These are phyloP conservation scores for Collybia nuda DNA, from an alignment of 768 basidiomycete genomes.

Conservation along the genomic window DNA sequence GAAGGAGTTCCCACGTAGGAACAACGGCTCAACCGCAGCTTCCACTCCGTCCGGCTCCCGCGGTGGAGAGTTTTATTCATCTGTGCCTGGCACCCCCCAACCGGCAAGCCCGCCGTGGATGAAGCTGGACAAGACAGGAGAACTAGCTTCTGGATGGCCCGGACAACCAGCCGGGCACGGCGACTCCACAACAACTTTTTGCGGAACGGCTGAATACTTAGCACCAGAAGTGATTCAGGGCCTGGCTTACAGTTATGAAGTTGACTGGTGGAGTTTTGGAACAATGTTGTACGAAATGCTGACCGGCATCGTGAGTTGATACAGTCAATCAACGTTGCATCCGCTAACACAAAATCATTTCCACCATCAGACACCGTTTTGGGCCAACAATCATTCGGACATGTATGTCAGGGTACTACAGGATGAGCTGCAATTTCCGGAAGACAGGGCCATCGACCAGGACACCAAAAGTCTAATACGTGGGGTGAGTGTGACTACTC, in stretches of 20 bases:
- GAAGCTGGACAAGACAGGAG: constrained; percentile 59
- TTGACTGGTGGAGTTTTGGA: constrained; percentile 98
- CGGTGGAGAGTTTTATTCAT: constrained; percentile 54
- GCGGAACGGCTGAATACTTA: constrained; percentile 95
- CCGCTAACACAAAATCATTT: no score
- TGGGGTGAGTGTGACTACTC: constrained; percentile 59
- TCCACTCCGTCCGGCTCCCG: constrained; percentile 53
- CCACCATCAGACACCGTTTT: constrained; percentile 75
- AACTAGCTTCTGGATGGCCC: constrained; percentile 57
- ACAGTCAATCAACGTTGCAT: constrained; percentile 10
- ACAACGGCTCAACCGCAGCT: constrained; percentile 45
- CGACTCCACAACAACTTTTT: constrained; percentile 85
- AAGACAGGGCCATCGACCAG: constrained; percentile 89
- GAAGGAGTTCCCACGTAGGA: constrained; percentile 79
- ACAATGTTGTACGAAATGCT: constrained; percentile 99
- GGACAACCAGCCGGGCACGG: constrained; percentile 43
- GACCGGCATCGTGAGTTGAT: constrained; percentile 80
- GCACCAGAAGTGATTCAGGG: constrained; percentile 97
- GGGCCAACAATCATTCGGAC: constrained; percentile 90
- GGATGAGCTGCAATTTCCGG: constrained; percentile 87
- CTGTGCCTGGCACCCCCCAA: constrained; percentile 42
- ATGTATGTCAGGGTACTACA: constrained; percentile 94
- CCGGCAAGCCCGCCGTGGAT: constrained; percentile 74
- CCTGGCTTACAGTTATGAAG: constrained; percentile 86
- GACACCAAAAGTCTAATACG: constrained; percentile 95